A percentile compares a stretch with the other conserved stretches of the same genome.
phyloP scores from a whole-genome alignment of 83 land plant species.

The Picea abies region DNA sequence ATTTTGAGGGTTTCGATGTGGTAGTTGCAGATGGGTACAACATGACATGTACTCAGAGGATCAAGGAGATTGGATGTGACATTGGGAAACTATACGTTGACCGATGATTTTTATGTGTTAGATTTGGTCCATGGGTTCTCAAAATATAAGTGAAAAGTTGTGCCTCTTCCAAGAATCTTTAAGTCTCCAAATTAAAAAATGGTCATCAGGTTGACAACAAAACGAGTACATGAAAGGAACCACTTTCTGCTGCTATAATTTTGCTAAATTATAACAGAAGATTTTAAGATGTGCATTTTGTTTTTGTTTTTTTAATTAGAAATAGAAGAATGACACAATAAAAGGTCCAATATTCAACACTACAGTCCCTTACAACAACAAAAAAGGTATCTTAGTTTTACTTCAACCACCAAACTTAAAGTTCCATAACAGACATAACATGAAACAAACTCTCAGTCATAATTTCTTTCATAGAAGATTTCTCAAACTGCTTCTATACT shows the following conservation, averaged over 20 bases:
- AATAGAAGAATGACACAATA: neutral
- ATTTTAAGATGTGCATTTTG: neutral
- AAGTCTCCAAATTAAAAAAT: neutral
- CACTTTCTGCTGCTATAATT: neutral
- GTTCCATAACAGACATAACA: neutral
- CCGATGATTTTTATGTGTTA: too few relatives aligned
- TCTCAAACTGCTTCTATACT: neutral
- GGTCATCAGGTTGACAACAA: neutral
- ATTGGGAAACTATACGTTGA: too few relatives aligned
- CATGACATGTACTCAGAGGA: too few relatives aligned
- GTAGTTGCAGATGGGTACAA: too few relatives aligned
- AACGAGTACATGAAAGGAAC: neutral
- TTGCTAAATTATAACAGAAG: neutral
- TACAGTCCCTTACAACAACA: neutral
- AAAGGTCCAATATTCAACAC: neutral
- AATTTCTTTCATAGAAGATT: neutral
- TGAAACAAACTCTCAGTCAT: neutral
- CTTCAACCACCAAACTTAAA: neutral
- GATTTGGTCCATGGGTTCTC: too few relatives aligned
- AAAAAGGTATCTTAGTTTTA: neutral
- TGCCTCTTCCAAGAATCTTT: neutral
- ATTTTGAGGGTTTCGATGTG: too few relatives aligned
- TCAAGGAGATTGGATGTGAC: too few relatives aligned
- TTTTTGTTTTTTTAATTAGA: neutral
- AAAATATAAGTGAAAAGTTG: too few relatives aligned